Base-by-base conservation (phyloP, 2,329 filamentous ascomycete species). In the Alternaria atra region DNA sequence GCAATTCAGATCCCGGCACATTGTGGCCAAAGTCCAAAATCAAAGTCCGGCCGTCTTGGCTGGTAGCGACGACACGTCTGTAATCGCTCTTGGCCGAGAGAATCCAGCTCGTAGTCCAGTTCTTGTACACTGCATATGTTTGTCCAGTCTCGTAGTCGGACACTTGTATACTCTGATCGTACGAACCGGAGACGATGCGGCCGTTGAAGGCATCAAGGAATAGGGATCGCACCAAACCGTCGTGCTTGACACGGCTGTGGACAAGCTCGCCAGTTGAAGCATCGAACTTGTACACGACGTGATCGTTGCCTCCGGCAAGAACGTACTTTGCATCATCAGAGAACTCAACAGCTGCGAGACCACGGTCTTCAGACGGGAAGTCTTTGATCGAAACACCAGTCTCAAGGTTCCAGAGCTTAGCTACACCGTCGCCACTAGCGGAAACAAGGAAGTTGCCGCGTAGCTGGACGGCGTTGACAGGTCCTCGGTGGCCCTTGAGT, bases 71-170 rank as follows among this genome's bases (percentile, higher is more conserved):
- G 65, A 99, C 95, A 63, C 95, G 89, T 60, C 94, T 86, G 79
- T 98, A 98, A 76, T 99, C 94, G 65, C 92, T 94, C 84, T 97
- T 97, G 52, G 95, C 95, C 66, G 92, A 94, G 60, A 99, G 82
- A 73, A 99, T 96, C 95, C 95, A 99, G 80, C 93, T 97, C 10
- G 91, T 90, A 60, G 97, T 97, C 93, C 94, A 98, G 68, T 91
- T 89, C n/a, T 93, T 91, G 72, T 97, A 94, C 70, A 93, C 90
- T 64, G 96, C 87, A 61, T 94, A 86, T 68, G 93, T 85, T 47
- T 89, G 83, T 34, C 94, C 94, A 3, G 90, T 90, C 66, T 90
- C 88, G 80, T 95, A 91, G 77, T 97, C 91, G 80, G 93, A 97
- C 1, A 98, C 93, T 76, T 96, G 97, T 76, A 99, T 94, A 71